These are phyloP conservation scores for Botrytis tulipae DNA, from an alignment of 2,329 filamentous ascomycete species.

Conservation along the genomic window DNA sequence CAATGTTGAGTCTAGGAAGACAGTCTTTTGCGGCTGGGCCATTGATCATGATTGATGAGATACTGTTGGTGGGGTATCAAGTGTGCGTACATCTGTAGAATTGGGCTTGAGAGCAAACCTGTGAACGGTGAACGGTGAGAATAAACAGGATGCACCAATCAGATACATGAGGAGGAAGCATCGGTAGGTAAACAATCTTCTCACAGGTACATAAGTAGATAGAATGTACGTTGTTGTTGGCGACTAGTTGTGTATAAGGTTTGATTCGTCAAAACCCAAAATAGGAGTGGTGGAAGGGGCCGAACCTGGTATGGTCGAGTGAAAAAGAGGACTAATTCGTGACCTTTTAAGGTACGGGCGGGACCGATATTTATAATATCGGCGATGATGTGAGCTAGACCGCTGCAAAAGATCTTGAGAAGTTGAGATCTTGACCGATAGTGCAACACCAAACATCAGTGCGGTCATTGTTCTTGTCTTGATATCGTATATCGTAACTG, in stretches of 20 bases:
- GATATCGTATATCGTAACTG: neutral
- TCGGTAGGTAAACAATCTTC: neutral
- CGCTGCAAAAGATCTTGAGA: neutral
- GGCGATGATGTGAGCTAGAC: conserved; percentile 6
- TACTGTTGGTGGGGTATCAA: conserved; percentile 5
- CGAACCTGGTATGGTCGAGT: neutral
- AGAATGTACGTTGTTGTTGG: neutral
- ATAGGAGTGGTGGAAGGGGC: neutral
- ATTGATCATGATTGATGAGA: neutral
- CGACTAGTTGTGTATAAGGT: neutral
- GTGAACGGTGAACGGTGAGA: neutral
- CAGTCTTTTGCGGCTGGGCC: neutral
- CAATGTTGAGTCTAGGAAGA: neutral
- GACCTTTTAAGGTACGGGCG: neutral
- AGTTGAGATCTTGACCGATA: conserved; percentile 1
- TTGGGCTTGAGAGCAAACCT: neutral
- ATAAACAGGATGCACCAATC: neutral
- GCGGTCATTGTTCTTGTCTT: conserved; percentile 1
- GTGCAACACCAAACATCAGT: conserved; percentile 1
- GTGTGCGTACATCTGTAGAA: neutral
- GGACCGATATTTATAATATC: neutral
- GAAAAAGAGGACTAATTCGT: neutral
- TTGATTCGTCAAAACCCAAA: neutral
- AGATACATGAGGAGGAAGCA: neutral
- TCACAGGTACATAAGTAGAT: neutral